Evolutionary conservation across 2,329 filamentous ascomycete species (phyloP), one percentile per base, ranked within the genome.

Genomic region (Fusarium robinianum): DNA sequence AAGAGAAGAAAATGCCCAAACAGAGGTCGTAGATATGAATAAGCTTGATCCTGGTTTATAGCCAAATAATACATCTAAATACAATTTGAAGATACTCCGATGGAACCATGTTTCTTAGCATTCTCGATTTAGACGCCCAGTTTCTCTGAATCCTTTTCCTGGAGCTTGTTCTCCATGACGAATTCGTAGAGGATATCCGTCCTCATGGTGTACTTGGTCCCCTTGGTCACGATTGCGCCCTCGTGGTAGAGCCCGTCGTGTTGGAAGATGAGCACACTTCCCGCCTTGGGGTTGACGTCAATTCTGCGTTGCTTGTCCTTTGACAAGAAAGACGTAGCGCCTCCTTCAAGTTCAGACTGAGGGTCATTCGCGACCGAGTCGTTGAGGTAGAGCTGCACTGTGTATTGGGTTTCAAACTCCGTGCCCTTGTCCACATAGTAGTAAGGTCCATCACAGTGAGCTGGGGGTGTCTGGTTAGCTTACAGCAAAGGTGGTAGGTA

Each of bases 381-480:
- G 17, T 66, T 68, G 15, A 70, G 66, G 25, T 70, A 83, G 8
- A 83, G 63, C 30, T 83, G 80, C 5, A 81, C 47, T 0, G 80
- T 83, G 58, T 77, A 79, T 40, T 74, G 71, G 2, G 76, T 78
- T 57, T 66, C 57, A 19, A 72, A 62, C 4, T 60, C 72, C 14
- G 64, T 69, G 6, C 72, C 67, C 39, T 81, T 76, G 0, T 76
- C 73, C 5, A 47, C 41, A 11, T 80, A 83, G 35, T 71, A 70
- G 55, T 86, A 92, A 1, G 71, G 58, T 1, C 79, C 82, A 61
- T 92, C 88, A 53, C 78, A 83, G 62, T 92, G 88, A 4, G 83
- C 73, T 82, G 67, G 4, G 5, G 3, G 12, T 6, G 10, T 15
- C 8, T 6, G n/a, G 3, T 11, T 59, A 21, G 53, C 45, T 3